These are phyloP conservation scores for Irpex sp. DNA, from an alignment of 1,284 basidiomycete species.

Conservation along the genomic window DNA sequence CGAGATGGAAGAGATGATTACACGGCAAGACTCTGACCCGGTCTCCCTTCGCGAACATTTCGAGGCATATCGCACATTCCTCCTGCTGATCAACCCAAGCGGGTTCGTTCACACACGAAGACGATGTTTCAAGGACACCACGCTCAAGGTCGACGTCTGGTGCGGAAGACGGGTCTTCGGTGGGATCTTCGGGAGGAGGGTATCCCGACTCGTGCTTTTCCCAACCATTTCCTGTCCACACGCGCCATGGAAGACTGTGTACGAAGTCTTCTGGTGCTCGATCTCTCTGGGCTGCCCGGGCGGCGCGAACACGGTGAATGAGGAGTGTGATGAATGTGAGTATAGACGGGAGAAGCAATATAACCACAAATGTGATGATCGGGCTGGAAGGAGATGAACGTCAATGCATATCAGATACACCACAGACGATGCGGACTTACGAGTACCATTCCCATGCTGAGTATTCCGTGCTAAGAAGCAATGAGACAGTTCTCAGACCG, in stretches of 20 bases:
- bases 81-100: constrained; percentile 72
- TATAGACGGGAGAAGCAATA: constrained; percentile 76
- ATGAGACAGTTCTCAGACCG: constrained; percentile 65
- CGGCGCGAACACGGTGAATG: constrained; percentile 73
- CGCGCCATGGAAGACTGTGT: constrained; percentile 69
- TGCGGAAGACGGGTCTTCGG: constrained; percentile 29
- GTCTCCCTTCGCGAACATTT: constrained; percentile 81
- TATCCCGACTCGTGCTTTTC: constrained; percentile 55
- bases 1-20: constrained; percentile 83
- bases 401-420: constrained; percentile 1
- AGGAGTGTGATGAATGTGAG: constrained; percentile 80
- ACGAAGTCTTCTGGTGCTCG: constrained; percentile 79
- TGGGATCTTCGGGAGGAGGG: constrained; percentile 24
- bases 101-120: constrained; percentile 30
- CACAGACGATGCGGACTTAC: constrained; percentile 39
- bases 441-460: constrained; percentile 85
- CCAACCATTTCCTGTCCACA: constrained; percentile 77
- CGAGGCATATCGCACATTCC: constrained; percentile 91
- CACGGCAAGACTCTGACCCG: constrained; percentile 87
- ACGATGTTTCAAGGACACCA: constrained; percentile 17
- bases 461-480: constrained; percentile 75
- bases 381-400: constrained; percentile 43
- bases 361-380: constrained; percentile 75
- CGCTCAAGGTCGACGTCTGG: constrained; percentile 29
- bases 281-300: constrained; percentile 73